phyloP scores from a whole-genome alignment of 106 monocot genomes.

The Cymbidium sinense region DNA sequence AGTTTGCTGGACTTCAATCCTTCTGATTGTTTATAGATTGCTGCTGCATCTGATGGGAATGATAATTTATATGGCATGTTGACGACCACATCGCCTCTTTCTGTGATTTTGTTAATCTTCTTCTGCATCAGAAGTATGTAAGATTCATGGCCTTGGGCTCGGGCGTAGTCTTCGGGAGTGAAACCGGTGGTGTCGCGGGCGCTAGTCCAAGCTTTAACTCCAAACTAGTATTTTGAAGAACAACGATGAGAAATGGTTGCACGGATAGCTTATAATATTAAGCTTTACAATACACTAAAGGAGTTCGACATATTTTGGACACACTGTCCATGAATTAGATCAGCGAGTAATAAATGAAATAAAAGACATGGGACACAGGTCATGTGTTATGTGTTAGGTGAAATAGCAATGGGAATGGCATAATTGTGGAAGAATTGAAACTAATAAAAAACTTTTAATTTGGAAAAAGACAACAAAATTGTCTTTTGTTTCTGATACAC shows the following conservation, averaged over 20 bases:
- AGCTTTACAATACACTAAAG: not conserved
- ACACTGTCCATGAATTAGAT: too few species aligned
- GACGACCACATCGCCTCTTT: constrained; percentile 24
- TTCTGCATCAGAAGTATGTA: constrained; percentile 51
- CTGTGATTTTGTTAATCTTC: constrained; percentile 26
- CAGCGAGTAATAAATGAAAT: too few species aligned
- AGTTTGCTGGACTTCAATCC: constrained; percentile 8
- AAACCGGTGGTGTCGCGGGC: constrained; percentile 34
- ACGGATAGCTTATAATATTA: not conserved
- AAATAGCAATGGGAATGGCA: too few species aligned
- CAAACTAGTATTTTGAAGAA: constrained; percentile 28
- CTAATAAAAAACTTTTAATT: too few species aligned
- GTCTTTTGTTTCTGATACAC: too few species aligned
- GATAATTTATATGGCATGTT: constrained; percentile 18
- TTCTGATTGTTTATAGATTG: not conserved
- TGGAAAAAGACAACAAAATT: too few species aligned
- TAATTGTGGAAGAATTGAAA: too few species aligned
- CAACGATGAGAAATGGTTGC: not conserved
- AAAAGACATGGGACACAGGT: too few species aligned
- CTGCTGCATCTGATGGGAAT: not conserved
- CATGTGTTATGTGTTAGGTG: too few species aligned
- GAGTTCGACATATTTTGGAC: too few species aligned
- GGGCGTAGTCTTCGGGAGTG: constrained; percentile 80
- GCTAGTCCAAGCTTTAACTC: constrained; percentile 70
- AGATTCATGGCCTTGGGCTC: constrained; percentile 33